phyloP scores from a whole-genome alignment of 768 basidiomycete species.

The Cystofilobasidium macerans region DNA sequence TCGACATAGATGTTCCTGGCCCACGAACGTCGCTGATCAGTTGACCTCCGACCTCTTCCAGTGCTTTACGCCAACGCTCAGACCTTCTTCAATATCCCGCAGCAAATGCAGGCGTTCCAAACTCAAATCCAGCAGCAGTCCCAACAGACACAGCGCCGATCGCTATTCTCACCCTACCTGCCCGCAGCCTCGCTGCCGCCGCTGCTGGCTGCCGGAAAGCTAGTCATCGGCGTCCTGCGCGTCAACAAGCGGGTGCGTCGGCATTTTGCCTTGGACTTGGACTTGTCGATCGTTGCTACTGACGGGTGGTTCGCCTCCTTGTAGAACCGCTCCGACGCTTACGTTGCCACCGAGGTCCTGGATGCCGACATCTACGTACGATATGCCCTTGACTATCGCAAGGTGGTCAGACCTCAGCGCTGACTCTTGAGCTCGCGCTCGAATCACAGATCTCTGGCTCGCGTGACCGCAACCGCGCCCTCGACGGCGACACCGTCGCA shows the following conservation, averaged over 20 bases:
- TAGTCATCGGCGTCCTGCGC: constrained; percentile 90
- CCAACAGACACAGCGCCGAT: constrained; percentile 88
- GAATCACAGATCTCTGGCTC: constrained; percentile 48
- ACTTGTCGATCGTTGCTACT: neutral
- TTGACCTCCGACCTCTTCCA: neutral
- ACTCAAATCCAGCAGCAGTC: constrained; percentile 88
- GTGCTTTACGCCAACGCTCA: constrained; percentile 33
- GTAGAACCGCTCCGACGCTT: constrained; percentile 85
- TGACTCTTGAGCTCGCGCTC: neutral
- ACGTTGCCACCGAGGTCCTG: constrained; percentile 92
- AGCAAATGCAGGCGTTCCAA: constrained; percentile 92
- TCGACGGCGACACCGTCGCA: constrained; percentile 97
- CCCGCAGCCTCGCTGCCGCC: constrained; percentile 96
- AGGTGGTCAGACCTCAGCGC: constrained; percentile 44
- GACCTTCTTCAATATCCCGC: constrained; percentile 57
- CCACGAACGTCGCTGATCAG: neutral
- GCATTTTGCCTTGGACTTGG: neutral
- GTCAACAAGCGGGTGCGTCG: constrained; percentile 69
- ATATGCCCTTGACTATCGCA: neutral
- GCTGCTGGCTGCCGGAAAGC: constrained; percentile 86
- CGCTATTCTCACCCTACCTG: constrained; percentile 93
- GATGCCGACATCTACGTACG: constrained; percentile 84
- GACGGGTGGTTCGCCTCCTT: neutral
- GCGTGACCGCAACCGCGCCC: constrained; percentile 93
- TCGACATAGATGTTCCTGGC: no score